Base-by-base conservation (phyloP, 306 rosid species). In the Dryas alaskensis region DNA sequence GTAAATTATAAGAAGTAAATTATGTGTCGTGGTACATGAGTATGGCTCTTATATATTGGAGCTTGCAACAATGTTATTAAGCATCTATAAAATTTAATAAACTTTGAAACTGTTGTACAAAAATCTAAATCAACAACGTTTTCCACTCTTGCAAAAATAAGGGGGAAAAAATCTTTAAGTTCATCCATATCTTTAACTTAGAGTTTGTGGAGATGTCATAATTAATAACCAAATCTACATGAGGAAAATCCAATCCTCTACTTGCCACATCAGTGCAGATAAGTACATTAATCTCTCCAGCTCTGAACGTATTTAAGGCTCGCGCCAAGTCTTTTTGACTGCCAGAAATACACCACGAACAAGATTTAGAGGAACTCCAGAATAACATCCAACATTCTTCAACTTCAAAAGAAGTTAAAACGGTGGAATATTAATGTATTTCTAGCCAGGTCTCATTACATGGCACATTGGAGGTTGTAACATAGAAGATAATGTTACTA, bases 181-280 rank as follows among this genome's bases (percentile, higher is more conserved):
- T 31, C 37, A 31, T 31, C 37, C 37, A 31, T 31, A 50, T 2
- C 55, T 82, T 79, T 73, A 91, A 97, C 89, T 91, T 93, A 67
- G 94, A 88, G 75, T 91, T 91, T 75, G 94, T 53, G 46, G 98
- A 96, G 63, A 91, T 89, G 65, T 93, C 96, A 78, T 91, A 93
- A 81, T 91, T 93, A 70, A 93, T 93, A 75, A 93, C 97, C 90
- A 89, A 55, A 79, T 93, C 96, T 7, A 93, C 92, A 0, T 90
- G 69, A 19, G 97, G 97, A 60, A 88, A 88, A 83, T 93, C 98
- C 57, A 93, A 82, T 73, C 98, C 97, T 83, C 97, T 85, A 77
- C 98, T 91, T 45, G 97, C 97, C 77, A 89, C 97, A 55, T 93
- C 97, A 39, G 98, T 93, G 82, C 97, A 89, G 53, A 93, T 77